A percentile compares a stretch with the other conserved stretches of the same genome.
Evolutionary conservation across 2,329 filamentous ascomycete genomes (phyloP).

Genomic region (Hirsutella minnesotensis): DNA sequence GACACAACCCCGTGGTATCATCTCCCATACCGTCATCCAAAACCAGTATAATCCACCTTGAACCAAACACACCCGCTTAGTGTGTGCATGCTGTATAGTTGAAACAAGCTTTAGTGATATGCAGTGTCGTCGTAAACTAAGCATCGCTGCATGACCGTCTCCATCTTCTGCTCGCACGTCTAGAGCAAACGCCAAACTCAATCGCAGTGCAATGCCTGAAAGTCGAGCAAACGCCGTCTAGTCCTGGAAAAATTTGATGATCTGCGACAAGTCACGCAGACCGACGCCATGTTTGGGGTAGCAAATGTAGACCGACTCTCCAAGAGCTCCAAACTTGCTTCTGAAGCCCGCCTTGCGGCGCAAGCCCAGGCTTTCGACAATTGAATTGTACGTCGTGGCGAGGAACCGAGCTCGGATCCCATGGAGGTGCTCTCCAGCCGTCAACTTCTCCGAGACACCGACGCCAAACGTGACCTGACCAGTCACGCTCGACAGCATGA

Average conservation of each 20-base stretch:
- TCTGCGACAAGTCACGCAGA: constrained; percentile 68
- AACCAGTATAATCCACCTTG: too few relatives aligned
- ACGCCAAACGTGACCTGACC: constrained; percentile 73
- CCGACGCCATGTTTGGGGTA: constrained; percentile 81
- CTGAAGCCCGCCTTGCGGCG: constrained; percentile 81
- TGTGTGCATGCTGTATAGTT: too few relatives aligned
- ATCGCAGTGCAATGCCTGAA: too few relatives aligned
- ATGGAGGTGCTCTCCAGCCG: constrained; percentile 69
- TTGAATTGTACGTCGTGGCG: constrained; percentile 68
- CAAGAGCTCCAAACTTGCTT: constrained; percentile 76
- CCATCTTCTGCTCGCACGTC: too few relatives aligned
- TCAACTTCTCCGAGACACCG: constrained; percentile 63
- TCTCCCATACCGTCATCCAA: too few relatives aligned
- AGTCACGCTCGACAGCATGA: constrained; percentile 44
- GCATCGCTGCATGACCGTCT: too few relatives aligned
- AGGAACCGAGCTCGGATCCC: constrained; percentile 73
- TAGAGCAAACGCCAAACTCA: too few relatives aligned
- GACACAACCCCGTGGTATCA: too few relatives aligned
- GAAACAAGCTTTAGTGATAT: too few relatives aligned
- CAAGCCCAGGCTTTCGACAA: constrained; percentile 72
- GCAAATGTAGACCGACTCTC: constrained; percentile 79
- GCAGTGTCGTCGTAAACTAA: too few relatives aligned
- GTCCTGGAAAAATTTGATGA: constrained; percentile 83
- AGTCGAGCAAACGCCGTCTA: too few relatives aligned
- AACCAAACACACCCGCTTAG: too few relatives aligned